Base-by-base conservation (phyloP, 2,329 filamentous ascomycete species). In the Rugonectria rugulosa region DNA sequence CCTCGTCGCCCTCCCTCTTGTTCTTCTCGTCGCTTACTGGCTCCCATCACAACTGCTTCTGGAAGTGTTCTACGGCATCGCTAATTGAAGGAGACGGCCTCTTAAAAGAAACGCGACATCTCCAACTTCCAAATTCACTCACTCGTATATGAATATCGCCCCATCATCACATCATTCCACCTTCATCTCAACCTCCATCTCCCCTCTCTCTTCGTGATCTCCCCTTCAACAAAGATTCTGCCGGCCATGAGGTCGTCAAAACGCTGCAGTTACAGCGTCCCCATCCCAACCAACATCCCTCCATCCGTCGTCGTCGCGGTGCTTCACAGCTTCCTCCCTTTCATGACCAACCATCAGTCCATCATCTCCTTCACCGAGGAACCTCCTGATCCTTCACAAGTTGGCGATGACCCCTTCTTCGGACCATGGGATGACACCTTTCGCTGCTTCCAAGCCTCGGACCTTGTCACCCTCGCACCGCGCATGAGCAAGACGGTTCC, bases 401-500 rank as follows among this genome's bases (percentile, higher is more conserved):
- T 76, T 37, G 70, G 69, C 43, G 66, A 70, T 53, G 78, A 80
- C 64, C 67, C 73, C 34, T 79, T 78, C 65, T 80, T 80, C 65
- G 61, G 68, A 44, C 71, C 76, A 44, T 64, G 60, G 51, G 72
- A 73, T 58, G 66, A 73, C 34, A 64, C 72, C 49, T 70, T 80
- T 60, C 66, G 72, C 23, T 66, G 63, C 46, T 75, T 69, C 51
- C 59, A 65, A 17, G 61, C 73, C 45, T 64, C 66, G 40, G 72
- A 75, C 57, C 56, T 66, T 26, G 64, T 75, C 53, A 66, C 65
- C 14, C 61, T 78, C 20, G 70, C 79, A 6, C 76, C 78, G 1
- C 75, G 77, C 40, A 58, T 78, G 20, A 69, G 63, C 41, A 79
- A 75, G 62, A 72, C 74, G 26, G 70, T 81, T 31, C 62, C 61